Base-by-base conservation (phyloP, 2,329 filamentous ascomycete species). In the Paraphaeosphaeria minitans region DNA sequence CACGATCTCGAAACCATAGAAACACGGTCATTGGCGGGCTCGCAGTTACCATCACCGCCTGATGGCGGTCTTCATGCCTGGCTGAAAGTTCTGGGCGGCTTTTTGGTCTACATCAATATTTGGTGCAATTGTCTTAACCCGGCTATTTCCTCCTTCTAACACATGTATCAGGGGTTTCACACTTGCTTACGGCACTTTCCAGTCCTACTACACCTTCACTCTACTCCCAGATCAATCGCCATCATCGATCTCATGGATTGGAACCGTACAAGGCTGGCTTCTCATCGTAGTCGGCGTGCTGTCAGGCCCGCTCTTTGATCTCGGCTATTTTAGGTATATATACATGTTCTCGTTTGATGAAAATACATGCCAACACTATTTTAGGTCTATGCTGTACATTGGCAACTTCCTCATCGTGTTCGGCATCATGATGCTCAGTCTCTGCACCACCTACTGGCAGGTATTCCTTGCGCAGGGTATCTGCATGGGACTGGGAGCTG, bases 371-470 rank as follows among this genome's bases (percentile, higher is more conserved):
- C 3, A 4, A 27, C 24, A 27, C 3, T 27, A 6, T 4, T 27
- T 27, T 27, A 73, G 77, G 0, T 69, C 86, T 1, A 66, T 86
- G 31, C 61, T 75, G 48, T 58, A 70, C 55, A 60, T 66, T 2
- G 86, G 86, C 16, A 82, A 81, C 1, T 84, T 60, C 70, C 78
- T 77, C 1, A 81, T 87, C 45, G 82, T 89, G 4, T 83, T 88
- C 54, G 83, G 85, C 3, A 73, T 89, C 12, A 87, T 89, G 84
- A 87, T 88, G 85, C 78, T 85, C 0, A 84, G 81, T 22, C 69
- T 89, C 62, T 86, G 77, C 48, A 82, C 77, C 3, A 64, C 81
- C 53, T 85, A 84, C 63, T 85, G 83, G 69, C 83, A 85, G 57
- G 80, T 84, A 54, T 73, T 85, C 43, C 79, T 86, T 3, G 77